These are phyloP conservation scores for Piper longum DNA, from an alignment of 164 flowering plant species.

Conservation along the genomic window DNA sequence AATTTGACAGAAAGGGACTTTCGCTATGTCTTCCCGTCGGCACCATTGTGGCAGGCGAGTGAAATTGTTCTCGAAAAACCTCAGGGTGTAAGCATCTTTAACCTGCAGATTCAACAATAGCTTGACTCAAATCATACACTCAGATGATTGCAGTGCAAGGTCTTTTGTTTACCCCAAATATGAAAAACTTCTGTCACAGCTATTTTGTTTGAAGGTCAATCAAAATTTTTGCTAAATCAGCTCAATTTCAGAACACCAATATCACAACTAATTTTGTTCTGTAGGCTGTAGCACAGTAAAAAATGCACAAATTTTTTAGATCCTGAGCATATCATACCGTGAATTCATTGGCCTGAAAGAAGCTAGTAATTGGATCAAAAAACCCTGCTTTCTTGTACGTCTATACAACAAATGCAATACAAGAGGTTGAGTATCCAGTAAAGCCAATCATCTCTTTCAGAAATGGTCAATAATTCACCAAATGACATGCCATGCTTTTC, in stretches of 20 bases:
- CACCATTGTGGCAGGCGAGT: conserved; percentile 94
- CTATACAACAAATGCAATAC: conserved; percentile 79
- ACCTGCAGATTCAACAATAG: conserved; percentile 35
- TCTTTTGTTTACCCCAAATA: not conserved
- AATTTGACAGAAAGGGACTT: conserved; percentile 90
- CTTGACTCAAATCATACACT: not conserved
- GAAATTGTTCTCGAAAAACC: conserved; percentile 63
- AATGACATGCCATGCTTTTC: conserved; percentile 74
- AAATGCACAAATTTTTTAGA: not conserved
- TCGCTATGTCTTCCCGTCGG: conserved; percentile 50
- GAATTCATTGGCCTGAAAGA: conserved; percentile 86
- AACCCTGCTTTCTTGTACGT: conserved; percentile 91
- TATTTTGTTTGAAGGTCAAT: no score
- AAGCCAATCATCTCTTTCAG: conserved; percentile 87
- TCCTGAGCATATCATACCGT: conserved; percentile 37
- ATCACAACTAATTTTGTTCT: no score
- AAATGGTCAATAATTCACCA: conserved; percentile 61
- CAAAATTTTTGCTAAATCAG: not conserved
- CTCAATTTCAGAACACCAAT: not conserved
- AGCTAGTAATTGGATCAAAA: conserved; percentile 49
- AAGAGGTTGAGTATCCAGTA: conserved; percentile 86
- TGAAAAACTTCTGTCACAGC: no score
- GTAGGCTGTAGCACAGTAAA: not conserved
- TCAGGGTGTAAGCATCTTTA: conserved; percentile 82
- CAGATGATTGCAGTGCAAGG: not conserved